These are phyloP conservation scores for Ophiostoma montium DNA, from an alignment of 2,329 filamentous ascomycete species.

Conservation along the genomic window DNA sequence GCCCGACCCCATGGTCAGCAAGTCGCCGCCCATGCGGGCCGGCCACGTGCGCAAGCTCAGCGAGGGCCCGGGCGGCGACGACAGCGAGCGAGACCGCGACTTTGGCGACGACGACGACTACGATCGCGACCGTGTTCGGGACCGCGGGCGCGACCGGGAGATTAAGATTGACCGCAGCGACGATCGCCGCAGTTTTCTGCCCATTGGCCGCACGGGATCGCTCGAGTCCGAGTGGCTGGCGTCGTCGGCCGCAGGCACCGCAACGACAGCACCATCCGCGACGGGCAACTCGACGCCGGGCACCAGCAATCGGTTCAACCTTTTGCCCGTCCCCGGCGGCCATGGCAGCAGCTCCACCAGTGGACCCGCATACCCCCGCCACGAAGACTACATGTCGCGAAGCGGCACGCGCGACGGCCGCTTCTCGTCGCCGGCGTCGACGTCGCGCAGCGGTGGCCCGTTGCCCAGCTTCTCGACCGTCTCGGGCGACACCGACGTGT, in stretches of 20 bases:
- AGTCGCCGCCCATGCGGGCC: conserved; percentile 5
- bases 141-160: neutral
- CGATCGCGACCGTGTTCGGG: neutral
- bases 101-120: neutral
- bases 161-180: neutral
- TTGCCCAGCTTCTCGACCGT: conserved; percentile 5
- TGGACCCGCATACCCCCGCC: conserved; percentile 1
- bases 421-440: conserved; percentile 5
- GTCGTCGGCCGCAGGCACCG: conserved; percentile 14
- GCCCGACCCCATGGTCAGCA: conserved; percentile 11
- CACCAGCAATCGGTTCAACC: neutral
- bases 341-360: neutral
- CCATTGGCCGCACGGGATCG: conserved; percentile 2
- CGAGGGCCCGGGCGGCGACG: conserved; percentile 5
- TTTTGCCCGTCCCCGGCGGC: neutral
- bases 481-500: conserved; percentile 18
- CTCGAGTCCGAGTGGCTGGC: conserved; percentile 10
- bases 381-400: conserved; percentile 4
- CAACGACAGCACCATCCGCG: conserved; percentile 35
- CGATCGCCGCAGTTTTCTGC: neutral
- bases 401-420: neutral
- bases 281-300: conserved; percentile 27
- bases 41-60: conserved; percentile 6
- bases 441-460: neutral
- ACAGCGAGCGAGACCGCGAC: conserved; percentile 1